Evolutionary conservation across 768 basidiomycete species (phyloP).

Genomic region (Candolleomyces efflorescens): DNA sequence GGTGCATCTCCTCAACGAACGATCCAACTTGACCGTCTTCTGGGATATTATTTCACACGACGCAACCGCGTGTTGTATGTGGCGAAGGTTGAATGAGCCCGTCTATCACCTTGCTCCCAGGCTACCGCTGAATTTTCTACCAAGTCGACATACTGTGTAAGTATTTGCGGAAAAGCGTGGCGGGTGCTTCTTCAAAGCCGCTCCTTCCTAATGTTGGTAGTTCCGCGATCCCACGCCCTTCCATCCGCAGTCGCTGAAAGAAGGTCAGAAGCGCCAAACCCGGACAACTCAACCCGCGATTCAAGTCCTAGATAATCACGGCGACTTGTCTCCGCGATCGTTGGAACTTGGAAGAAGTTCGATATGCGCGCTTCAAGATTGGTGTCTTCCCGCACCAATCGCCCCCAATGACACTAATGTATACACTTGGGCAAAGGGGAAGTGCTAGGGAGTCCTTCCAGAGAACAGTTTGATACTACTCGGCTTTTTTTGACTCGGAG

Average conservation of each 20-base stretch:
- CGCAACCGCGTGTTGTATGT: too few relatives aligned
- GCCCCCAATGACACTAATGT: too few relatives aligned
- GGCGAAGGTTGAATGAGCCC: not conserved
- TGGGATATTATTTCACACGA: too few relatives aligned
- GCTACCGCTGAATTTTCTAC: not conserved
- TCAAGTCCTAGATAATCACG: not conserved
- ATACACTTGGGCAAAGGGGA: too few relatives aligned
- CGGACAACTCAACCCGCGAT: not conserved
- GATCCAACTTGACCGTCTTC: too few relatives aligned
- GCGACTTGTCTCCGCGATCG: not conserved
- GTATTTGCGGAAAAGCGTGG: not conserved
- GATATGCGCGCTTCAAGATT: too few relatives aligned
- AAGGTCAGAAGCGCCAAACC: not conserved
- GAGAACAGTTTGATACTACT: not conserved
- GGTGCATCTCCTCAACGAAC: too few relatives aligned
- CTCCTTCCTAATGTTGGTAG: not conserved
- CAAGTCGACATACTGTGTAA: not conserved
- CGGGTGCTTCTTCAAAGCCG: not conserved
- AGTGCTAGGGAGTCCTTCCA: too few relatives aligned
- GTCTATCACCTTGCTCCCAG: not conserved
- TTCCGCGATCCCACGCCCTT: not conserved
- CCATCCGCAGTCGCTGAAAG: not conserved
- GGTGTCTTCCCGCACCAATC: too few relatives aligned
- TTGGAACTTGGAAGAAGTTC: not conserved
- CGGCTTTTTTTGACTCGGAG: not conserved